phyloP scores from a whole-genome alignment of 768 basidiomycete species.

The Tricholoma sp. region DNA sequence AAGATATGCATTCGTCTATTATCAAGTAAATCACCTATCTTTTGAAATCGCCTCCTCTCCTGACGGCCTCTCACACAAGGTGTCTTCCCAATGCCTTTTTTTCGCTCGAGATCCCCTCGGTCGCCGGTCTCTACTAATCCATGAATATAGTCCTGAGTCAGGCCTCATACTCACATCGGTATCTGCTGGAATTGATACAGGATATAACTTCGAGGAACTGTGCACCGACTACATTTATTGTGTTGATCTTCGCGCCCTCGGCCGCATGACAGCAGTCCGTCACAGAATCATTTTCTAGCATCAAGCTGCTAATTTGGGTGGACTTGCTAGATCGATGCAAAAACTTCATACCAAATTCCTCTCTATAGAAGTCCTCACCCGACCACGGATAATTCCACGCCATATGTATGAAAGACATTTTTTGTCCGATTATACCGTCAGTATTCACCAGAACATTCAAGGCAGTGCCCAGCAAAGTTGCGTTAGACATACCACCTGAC shows the following conservation, averaged over 20 bases:
- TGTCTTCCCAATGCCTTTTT: slow-evolving; percentile 43
- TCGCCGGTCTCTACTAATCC: slow-evolving; percentile 77
- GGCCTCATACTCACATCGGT: slow-evolving; percentile 64
- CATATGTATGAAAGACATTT: slow-evolving; percentile 24
- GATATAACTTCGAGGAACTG: slow-evolving; percentile 58
- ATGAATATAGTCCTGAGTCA: slow-evolving; percentile 44
- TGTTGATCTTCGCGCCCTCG: slow-evolving; percentile 20
- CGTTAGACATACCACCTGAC: slow-evolving; percentile 42
- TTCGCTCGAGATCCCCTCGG: slow-evolving; percentile 84
- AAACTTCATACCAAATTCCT: background rate
- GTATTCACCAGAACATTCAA: slow-evolving; percentile 17
- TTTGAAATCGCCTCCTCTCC: background rate
- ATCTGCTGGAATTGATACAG: slow-evolving; percentile 42
- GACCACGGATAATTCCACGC: slow-evolving; percentile 1
- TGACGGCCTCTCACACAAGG: slow-evolving; percentile 25
- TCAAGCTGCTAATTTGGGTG: slow-evolving; percentile 24
- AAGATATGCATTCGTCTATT: slow-evolving; percentile 81
- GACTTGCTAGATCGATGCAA: slow-evolving; percentile 1
- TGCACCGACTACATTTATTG: slow-evolving; percentile 52
- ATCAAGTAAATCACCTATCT: slow-evolving; percentile 45
- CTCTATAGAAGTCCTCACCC: background rate
- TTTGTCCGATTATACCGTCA: background rate
- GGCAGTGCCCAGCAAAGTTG: slow-evolving; percentile 43
- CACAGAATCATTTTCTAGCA: background rate
- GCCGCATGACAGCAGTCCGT: background rate